Evolutionary conservation across 768 basidiomycete species (phyloP), one percentile per base, ranked within the genome.

Genomic region (Hygrocybe punicea): DNA sequence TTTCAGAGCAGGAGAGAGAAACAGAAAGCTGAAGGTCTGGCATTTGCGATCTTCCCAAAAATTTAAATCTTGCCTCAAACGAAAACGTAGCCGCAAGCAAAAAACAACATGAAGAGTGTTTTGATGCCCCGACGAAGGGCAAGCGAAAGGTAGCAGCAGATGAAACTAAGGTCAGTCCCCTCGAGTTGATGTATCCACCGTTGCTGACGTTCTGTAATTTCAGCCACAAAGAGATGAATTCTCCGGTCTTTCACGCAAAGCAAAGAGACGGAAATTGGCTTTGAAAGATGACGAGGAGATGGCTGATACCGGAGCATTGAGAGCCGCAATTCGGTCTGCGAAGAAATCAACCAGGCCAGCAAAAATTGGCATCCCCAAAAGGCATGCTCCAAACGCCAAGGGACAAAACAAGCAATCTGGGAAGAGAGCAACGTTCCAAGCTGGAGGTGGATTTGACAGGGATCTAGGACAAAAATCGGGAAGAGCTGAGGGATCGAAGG

Each of bases 1-100:
- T 99, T 99, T 81, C 97, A 98, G 73, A 84, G 81, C 8, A 78
- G 80, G 56, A 89, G 87, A 69, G 93, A 97, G 64, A 98, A 90
- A 75, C 72, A 78, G 60, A 83, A 81, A 58, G 81, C 93, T 4
- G 84, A 87, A 83, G 87, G 94, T 96, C 60, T 40, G 69, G 56
- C 16, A 17, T 48, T 29, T 9, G 55, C 2, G 19, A 11, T 19
- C 46, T 37, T 42, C 7, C 10, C 39, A 42, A 52, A 10, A 37
- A 33, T 46, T 45, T 16, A 39, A 6, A 53, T 63, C 23, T 53
- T 36, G 40, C 50, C 37, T 7, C 33, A 36, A 34, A 25, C 16
- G 11, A 33, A 53, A 35, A 37, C 52, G 56, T 62, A 97, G 95
- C 82, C 47, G 67, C 84, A 21, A 89, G 91, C 72, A 96, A 90